Base-by-base conservation (phyloP, 768 basidiomycete genomes). In the Boletus subcaerulescens region DNA sequence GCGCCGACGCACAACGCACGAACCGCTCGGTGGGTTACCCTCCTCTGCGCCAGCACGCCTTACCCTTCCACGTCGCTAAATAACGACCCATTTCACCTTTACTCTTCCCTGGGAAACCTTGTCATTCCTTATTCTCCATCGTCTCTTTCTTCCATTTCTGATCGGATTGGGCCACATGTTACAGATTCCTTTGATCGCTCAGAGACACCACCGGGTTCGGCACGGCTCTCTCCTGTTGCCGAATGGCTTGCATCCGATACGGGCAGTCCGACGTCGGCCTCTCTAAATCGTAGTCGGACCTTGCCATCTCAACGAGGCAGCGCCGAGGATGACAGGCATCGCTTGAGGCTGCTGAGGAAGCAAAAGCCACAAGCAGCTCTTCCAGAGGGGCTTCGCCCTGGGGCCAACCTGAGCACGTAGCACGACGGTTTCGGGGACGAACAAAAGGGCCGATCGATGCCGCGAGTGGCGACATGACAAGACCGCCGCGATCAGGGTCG, bases 281-380 rank as follows among this genome's bases (percentile, higher is more conserved):
- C 73, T 3, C 70, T 72, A 14, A 75, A 73, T 46, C 77, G 88
- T 24, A 87, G 88, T 63, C 78, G 82, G 52, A 91, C 88, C 36
- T 52, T 91, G 44, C 88, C 88, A 60, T 68, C 52, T 13, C 64
- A 63, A 20, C 58, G 62, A 36, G 36, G 52, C 31, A 39, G 51
- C 29, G 20, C 60, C 53, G 70, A 73, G 48, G 74, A 80, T 17
- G 75, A 72, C 46, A 72, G 64, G 60, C 74, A 59, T 53, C 71
- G 69, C 31, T 60, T 71, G 35, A 70, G 76, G 53, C 67, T 82
- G 22, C 67, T 82, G 47, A 75, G 75, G 63, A 85, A 83, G 61
- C 80, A 82, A 62, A 80, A 77, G 61, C 76, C 71, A 43, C 79
- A 77, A 36, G 63, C 74, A 9, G 69, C 56, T 41, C 62, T 60